phyloP scores from a whole-genome alignment of 2,329 filamentous ascomycete species.

The Cladosporium sphaerospermum region DNA sequence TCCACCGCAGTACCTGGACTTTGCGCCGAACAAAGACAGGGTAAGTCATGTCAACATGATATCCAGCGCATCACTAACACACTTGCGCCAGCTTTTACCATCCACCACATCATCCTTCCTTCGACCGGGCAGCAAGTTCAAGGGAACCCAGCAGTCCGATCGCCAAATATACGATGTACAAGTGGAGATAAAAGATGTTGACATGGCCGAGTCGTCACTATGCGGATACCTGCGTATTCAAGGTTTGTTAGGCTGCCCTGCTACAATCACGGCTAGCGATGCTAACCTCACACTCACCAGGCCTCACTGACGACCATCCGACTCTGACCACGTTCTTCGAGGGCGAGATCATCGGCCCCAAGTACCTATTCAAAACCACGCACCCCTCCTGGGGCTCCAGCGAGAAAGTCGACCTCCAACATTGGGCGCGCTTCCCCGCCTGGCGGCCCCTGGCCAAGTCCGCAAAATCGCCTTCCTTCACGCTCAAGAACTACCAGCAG shows the following conservation, averaged over 20 bases:
- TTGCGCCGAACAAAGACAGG: slow-evolving; percentile 4
- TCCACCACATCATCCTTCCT: slow-evolving; percentile 80
- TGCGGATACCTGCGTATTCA: slow-evolving; percentile 94
- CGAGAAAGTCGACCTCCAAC: slow-evolving; percentile 83
- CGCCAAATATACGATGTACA: slow-evolving; percentile 90
- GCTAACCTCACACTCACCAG: slow-evolving; percentile 42
- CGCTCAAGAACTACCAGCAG: slow-evolving; percentile 64
- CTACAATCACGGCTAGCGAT: slow-evolving; percentile 10
- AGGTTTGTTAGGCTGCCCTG: slow-evolving; percentile 49
- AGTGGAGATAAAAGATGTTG: slow-evolving; percentile 94
- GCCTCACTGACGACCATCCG: slow-evolving; percentile 88
- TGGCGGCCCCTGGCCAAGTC: slow-evolving; percentile 71
- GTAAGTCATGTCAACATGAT: neutral
- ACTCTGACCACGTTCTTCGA: slow-evolving; percentile 98
- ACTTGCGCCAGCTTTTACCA: slow-evolving; percentile 55
- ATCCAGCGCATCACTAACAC: neutral
- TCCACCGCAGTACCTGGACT: slow-evolving; percentile 3
- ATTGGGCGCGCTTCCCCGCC: slow-evolving; percentile 85
- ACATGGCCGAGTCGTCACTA: slow-evolving; percentile 87
- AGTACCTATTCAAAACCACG: slow-evolving; percentile 88
- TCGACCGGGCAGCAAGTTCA: slow-evolving; percentile 79
- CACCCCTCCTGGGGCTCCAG: slow-evolving; percentile 88
- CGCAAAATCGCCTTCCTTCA: slow-evolving; percentile 53
- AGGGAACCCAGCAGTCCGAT: slow-evolving; percentile 88
- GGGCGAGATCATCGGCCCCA: slow-evolving; percentile 92